These are phyloP conservation scores for Colletotrichum melonis DNA, from an alignment of 2,329 filamentous ascomycete species.

Conservation along the genomic window DNA sequence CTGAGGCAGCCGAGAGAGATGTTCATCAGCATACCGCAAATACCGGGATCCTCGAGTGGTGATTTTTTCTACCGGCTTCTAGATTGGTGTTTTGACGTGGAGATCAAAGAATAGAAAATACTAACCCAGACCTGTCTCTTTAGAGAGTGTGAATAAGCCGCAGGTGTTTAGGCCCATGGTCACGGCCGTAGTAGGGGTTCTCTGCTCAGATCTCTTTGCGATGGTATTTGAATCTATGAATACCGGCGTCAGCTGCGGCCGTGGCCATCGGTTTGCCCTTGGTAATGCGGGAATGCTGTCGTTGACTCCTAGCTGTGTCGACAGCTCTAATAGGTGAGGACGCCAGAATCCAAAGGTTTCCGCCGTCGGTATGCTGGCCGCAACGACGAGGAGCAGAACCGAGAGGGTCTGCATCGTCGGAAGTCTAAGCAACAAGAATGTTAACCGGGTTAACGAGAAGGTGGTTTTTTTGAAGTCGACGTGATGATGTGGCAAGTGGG, in stretches of 20 bases:
- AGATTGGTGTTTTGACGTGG: background rate
- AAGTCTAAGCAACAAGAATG: background rate
- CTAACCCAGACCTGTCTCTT: background rate
- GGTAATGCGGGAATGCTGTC: background rate
- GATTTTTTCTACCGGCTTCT: no score
- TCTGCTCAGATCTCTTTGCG: background rate
- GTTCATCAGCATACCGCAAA: no score
- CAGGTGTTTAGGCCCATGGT: constrained; percentile 69
- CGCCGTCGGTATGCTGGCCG: background rate
- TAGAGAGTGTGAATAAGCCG: constrained; percentile 11
- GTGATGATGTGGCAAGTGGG: background rate
- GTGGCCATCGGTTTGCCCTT: background rate
- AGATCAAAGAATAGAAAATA: background rate
- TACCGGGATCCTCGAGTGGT: no score
- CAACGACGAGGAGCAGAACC: background rate
- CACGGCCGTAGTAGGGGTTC: background rate
- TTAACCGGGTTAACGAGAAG: background rate
- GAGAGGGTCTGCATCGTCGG: background rate
- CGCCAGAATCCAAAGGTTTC: background rate
- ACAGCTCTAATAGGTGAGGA: background rate
- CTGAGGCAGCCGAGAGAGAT: background rate
- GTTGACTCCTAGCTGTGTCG: background rate
- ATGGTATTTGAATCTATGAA: background rate
- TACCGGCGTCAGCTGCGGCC: background rate
- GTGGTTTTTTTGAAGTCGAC: background rate